Conservation (phyloP, 352 stramenopile species). For the Aphanomyces stellatus region DNA sequence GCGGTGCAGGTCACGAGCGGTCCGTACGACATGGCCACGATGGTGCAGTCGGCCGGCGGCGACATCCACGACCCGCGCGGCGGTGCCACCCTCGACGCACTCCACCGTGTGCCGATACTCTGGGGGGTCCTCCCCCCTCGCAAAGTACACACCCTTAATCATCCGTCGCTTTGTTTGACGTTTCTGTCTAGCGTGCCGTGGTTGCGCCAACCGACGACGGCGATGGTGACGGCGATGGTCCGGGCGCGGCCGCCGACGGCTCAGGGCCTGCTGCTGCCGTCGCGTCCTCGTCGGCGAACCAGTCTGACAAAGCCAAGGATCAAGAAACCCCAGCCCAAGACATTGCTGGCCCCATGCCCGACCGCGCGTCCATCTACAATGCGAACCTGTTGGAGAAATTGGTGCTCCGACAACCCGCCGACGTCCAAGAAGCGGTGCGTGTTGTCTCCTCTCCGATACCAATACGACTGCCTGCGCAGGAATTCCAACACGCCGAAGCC, state of each 20-base stretch:
- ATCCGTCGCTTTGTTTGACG: too few species aligned
- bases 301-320: constrained; percentile 10
- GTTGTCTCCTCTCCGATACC: background rate
- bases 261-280: background rate
- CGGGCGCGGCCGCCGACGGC: background rate
- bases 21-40: constrained; percentile 62
- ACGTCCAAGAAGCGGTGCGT: constrained; percentile 37
- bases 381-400: constrained; percentile 70
- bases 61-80: background rate
- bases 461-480: constrained; percentile 22
- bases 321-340: background rate
- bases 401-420: constrained; percentile 50
- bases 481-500: constrained; percentile 51
- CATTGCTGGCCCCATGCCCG: constrained; percentile 45
- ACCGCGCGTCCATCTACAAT: constrained; percentile 62
- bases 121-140: constrained; percentile 61
- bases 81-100: constrained; percentile 51
- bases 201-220: background rate
- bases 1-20: constrained; percentile 44
- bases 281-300: background rate
- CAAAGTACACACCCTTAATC: constrained; percentile 29
- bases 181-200: background rate
- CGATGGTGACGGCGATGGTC: background rate
- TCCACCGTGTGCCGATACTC: constrained; percentile 54
- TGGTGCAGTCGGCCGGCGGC: constrained; percentile 43